phyloP scores from a whole-genome alignment of 225 moss, liverwort and hornwort species.

The Thuidium tamariscinum region DNA sequence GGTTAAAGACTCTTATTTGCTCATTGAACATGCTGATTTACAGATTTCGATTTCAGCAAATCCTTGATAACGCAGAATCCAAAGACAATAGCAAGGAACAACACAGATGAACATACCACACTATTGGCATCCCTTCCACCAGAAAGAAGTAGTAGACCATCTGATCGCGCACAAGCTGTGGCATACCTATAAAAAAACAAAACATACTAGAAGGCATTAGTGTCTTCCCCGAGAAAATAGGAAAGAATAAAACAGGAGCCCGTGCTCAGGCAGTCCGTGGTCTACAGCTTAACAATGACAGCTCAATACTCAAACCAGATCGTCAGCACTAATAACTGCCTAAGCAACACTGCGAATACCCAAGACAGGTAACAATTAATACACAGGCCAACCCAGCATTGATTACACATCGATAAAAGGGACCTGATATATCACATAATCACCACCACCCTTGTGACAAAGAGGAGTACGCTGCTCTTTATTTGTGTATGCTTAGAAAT shows the following conservation, averaged over 20 bases:
- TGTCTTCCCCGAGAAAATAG: background rate
- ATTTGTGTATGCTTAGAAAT: background rate
- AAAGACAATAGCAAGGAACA: background rate
- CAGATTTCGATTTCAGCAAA: background rate
- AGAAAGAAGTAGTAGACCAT: conserved; percentile 50
- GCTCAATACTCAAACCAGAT: background rate
- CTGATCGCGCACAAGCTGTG: conserved; percentile 61
- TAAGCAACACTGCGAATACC: background rate
- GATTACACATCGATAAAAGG: background rate
- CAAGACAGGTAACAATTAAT: background rate
- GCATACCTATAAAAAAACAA: conserved; percentile 30
- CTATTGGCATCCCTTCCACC: conserved; percentile 64
- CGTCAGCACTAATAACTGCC: background rate
- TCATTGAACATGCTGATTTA: background rate
- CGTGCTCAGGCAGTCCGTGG: background rate
- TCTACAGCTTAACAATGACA: background rate
- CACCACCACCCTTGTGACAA: background rate
- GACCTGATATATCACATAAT: background rate
- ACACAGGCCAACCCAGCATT: background rate
- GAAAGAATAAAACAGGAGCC: background rate
- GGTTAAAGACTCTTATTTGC: background rate
- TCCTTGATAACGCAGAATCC: background rate
- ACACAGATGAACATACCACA: conserved; percentile 32
- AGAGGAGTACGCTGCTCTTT: background rate
- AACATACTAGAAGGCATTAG: background rate